Evolutionary conservation across 805 yeast genomes (phyloP).

Genomic region (Metschnikowia dekortorum): DNA sequence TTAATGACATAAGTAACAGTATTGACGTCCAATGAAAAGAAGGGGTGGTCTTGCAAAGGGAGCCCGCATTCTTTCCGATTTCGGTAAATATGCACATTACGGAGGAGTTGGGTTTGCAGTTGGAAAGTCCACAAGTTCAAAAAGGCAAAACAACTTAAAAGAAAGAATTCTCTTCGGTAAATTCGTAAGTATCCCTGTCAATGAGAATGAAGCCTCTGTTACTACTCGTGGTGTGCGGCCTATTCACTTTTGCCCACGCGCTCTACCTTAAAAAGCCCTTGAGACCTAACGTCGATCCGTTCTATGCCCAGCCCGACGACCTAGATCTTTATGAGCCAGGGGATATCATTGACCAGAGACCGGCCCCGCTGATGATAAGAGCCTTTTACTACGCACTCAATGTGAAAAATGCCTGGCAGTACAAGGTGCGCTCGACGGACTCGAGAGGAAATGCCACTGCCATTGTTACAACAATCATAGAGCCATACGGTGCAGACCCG

Average conservation of each 20-base stretch:
- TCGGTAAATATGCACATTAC: neutral
- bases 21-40: too few relatives aligned
- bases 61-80: neutral
- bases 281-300: conserved; percentile 5
- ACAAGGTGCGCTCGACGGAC: conserved; percentile 21
- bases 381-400: conserved; percentile 6
- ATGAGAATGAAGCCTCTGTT: neutral
- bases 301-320: conserved; percentile 5
- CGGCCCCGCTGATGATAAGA: conserved; percentile 4
- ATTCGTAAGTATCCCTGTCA: neutral
- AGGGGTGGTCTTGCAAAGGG: neutral
- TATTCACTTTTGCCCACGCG: neutral
- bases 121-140: neutral
- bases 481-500: conserved; percentile 20
- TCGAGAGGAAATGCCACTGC: conserved; percentile 19
- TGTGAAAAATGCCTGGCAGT: conserved; percentile 18
- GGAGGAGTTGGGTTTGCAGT: neutral
- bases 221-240: neutral
- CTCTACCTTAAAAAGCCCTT: conserved; percentile 1
- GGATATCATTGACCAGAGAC: conserved; percentile 4
- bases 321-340: conserved; percentile 3
- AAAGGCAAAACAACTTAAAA: neutral
- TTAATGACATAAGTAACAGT: too few relatives aligned
- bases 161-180: neutral
- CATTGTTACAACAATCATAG: conserved; percentile 19